Conservation (phyloP, 306 rosid species). For the Cucumis melo region DNA sequence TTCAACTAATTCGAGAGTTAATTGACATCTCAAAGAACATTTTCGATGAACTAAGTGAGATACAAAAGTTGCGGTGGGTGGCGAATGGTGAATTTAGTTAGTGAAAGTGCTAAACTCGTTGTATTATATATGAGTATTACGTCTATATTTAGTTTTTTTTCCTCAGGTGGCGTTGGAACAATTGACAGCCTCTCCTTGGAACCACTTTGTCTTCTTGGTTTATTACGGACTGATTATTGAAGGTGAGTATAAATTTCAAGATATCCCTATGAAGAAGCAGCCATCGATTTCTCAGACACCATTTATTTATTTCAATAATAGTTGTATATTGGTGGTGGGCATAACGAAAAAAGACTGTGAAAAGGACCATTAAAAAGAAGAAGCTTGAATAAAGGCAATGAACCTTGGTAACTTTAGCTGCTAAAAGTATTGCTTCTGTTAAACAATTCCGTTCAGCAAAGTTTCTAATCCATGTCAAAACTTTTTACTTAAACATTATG, state of each 20-base stretch:
- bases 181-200: constrained; percentile 78
- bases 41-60: neutral
- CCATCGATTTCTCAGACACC: neutral
- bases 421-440: neutral
- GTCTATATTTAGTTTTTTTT: neutral
- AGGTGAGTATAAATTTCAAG: constrained; percentile 33
- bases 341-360: neutral
- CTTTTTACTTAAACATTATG: neutral
- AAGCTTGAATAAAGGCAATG: neutral
- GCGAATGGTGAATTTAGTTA: neutral
- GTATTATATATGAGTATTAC: neutral
- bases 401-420: neutral
- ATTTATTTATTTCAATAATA: neutral
- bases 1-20: neutral
- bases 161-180: constrained; percentile 92
- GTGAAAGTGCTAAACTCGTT: neutral
- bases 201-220: constrained; percentile 71
- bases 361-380: neutral
- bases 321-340: neutral
- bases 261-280: neutral
- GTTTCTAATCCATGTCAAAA: neutral
- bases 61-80: neutral
- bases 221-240: constrained; percentile 71
- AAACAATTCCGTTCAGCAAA: neutral
- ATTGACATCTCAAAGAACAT: neutral